A percentile compares a stretch with the other conserved stretches of the same genome.
These are phyloP conservation scores for Pseudocercospora musae DNA, from an alignment of 2,329 filamentous ascomycete genomes.

Conservation along the genomic window DNA sequence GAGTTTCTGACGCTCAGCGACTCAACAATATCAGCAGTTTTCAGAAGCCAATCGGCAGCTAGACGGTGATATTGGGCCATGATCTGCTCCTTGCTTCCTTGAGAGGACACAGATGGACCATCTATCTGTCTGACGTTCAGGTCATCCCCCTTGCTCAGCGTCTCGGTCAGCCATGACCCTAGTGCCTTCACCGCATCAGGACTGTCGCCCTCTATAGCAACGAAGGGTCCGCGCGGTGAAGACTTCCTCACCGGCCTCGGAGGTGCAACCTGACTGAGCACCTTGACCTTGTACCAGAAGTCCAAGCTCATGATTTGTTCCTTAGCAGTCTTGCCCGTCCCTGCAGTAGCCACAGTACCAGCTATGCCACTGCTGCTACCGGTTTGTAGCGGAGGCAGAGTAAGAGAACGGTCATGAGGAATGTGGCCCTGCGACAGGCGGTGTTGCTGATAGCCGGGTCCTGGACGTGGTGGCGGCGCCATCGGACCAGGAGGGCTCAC, in stretches of 20 bases:
- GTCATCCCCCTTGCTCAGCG: slow-evolving; percentile 52
- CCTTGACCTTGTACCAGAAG: slow-evolving; percentile 70
- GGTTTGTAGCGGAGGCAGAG: slow-evolving; percentile 54
- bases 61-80: slow-evolving; percentile 59
- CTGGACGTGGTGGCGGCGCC: slow-evolving; percentile 55
- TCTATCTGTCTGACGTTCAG: slow-evolving; percentile 51
- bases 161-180: slow-evolving; percentile 59
- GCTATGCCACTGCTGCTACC: slow-evolving; percentile 17
- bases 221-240: slow-evolving; percentile 65
- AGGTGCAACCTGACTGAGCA: slow-evolving; percentile 72
- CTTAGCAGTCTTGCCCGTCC: slow-evolving; percentile 24
- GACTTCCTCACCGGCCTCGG: slow-evolving; percentile 51
- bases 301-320: slow-evolving; percentile 73
- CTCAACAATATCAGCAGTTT: slow-evolving; percentile 66
- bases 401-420: slow-evolving; percentile 48
- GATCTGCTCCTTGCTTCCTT: slow-evolving; percentile 34
- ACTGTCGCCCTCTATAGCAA: slow-evolving; percentile 77
- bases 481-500: slow-evolving; percentile 41
- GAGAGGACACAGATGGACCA: slow-evolving; percentile 44
- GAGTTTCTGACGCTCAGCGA: slow-evolving; percentile 19
- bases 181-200: slow-evolving; percentile 62
- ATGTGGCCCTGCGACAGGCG: slow-evolving; percentile 32
- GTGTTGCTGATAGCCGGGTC: slow-evolving; percentile 35
- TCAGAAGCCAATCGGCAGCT: slow-evolving; percentile 65
- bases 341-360: slow-evolving; percentile 17